Evolutionary conservation across 768 basidiomycete species (phyloP), one percentile per base, ranked within the genome.

Genomic region (Clavaria fumosa): DNA sequence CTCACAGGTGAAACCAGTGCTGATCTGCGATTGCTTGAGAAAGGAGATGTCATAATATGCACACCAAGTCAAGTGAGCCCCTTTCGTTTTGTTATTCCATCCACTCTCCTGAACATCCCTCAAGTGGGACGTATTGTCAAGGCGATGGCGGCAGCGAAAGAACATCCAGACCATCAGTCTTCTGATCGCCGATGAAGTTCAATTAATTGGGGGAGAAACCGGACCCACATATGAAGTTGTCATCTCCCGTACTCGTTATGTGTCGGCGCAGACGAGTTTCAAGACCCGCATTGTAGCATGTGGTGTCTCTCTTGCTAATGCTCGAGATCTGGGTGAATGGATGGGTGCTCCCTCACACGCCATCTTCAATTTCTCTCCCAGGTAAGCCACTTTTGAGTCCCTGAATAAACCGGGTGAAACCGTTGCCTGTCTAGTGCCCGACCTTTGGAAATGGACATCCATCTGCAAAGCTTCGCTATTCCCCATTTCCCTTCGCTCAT

Each of bases 401-500:
- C 26, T 17, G 30, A 22, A 23, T 32, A 19, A 40, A 18, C 2
- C 3, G 34, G n/a, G 9, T 28, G 7, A 5, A 4, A 14, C 23
- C 32, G 28, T 17, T 15, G 34, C 27, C 15, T 39, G 11, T 56
- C 1, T 45, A 88, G 88, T 47, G 89, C 91, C 11, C 85, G 93
- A n/a, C 90, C 93, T 2, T 61, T 96, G 7, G 90, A 95, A 45
- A 83, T 99, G 77, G 89, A 96, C 41, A 90, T 99, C 34, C 91
- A 97, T 51, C 62, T 99, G 5, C 95, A 99, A 51, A 89, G 84
- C 28, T 99, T 95, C 64, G 73, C 72, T 19, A 85, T 90, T 32
- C 86, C 90, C n/a, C 95, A 97, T 52, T 95, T 93, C 74, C 90
- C 95, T 0, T 95, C 90, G 0, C 64, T 99, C 28, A 97, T 99